phyloP scores from a whole-genome alignment of 75 land plant genomes.

The Pinus albicaulis region DNA sequence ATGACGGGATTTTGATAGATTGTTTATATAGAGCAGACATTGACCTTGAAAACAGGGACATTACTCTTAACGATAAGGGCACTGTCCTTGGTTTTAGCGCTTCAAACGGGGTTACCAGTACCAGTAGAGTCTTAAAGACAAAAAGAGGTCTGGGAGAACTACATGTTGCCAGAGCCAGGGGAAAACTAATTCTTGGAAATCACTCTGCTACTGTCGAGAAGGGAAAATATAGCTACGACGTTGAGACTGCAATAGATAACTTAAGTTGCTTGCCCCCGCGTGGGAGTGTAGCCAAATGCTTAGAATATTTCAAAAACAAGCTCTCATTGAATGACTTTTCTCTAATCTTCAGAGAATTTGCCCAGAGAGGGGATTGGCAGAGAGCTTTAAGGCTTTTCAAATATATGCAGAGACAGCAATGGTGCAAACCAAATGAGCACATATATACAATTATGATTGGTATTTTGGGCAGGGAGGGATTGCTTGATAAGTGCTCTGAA shows the following conservation, averaged over 20 bases:
- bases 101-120: too few species aligned
- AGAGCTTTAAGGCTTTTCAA: conserved; percentile 84
- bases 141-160: too few species aligned
- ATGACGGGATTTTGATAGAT: too few species aligned
- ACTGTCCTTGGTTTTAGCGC: too few species aligned
- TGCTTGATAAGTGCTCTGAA: conserved; percentile 78
- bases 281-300: conserved; percentile 84
- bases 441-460: conserved; percentile 86
- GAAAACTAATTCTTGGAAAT: too few species aligned
- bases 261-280: conserved; percentile 84
- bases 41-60: too few species aligned
- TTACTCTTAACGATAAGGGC: too few species aligned
- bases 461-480: conserved; percentile 76
- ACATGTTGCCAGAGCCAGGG: too few species aligned
- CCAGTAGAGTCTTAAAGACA: too few species aligned
- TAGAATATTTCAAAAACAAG: conserved; percentile 69
- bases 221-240: conserved; percentile 92
- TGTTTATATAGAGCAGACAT: too few species aligned
- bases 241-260: conserved; percentile 74
- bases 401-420: conserved; percentile 95
- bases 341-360: conserved; percentile 90
- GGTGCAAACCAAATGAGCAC: conserved; percentile 97
- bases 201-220: conserved; percentile 24
- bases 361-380: conserved; percentile 92
- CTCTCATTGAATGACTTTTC: conserved; percentile 84